Base-by-base conservation (phyloP, 176 grass and related monocot genomes). In the Aegilops umbellulata region DNA sequence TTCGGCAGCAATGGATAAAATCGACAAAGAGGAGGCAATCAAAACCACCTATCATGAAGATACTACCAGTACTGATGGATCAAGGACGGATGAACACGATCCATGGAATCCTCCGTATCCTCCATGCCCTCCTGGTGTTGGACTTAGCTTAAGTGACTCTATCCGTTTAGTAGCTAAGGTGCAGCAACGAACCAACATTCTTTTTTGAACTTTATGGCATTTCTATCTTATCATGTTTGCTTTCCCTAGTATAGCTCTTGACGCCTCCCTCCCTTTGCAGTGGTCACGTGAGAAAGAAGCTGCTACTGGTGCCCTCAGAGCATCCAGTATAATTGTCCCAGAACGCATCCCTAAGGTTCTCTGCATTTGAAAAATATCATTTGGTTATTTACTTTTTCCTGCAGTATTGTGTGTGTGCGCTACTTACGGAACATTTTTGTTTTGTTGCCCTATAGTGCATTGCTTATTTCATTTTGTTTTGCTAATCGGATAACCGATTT, bases 291-390 rank as follows among this genome's bases (percentile, higher is more conserved):
- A 74, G n/a, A 74, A 26, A 74, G 13, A 74, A 8, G 39, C 70
- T 74, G 70, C 22, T 26, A 5, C 46, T 74, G 70, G 38, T 46
- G 39, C 39, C n/a, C n/a, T 26, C 13, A 74, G 70, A 74, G 70
- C 70, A 74, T 74, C 70, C 39, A 74, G 70, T 15, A 74, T 46
- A 74, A 74, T 74, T 11, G 15, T 74, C 25, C 70, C 70, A 74
- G 70, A 74, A 23, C 71, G 41, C 41, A 74, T 25, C 41, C 71
- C 71, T 74, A 7, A 74, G 71, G 71, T 74, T 74, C 23, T 47
- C 39, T 74, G 13, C 71, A 74, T 26, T 74, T 74, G 69, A 41
- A 12, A 72, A 24, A 72, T 8, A 42, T 72, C 7, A 74, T 74
- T 49, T 27, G 24, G 24, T 74, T 49, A 27, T 9, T 17, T 25